Base-by-base conservation (phyloP, 83 land plant genomes). In the Thuja plicata region DNA sequence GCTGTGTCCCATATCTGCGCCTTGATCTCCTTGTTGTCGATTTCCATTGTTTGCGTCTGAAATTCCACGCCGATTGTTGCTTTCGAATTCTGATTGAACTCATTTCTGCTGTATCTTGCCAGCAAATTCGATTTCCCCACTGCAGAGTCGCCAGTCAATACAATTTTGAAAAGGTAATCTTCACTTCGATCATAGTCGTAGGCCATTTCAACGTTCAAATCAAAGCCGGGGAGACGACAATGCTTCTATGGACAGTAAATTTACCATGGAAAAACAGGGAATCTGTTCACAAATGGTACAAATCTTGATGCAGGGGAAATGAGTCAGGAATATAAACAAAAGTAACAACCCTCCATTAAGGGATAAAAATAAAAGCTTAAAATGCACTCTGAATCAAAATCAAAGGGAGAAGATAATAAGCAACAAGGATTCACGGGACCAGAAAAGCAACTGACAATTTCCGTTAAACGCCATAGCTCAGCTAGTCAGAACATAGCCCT, bases 1-100 rank as follows among this genome's bases (percentile, higher is more conserved):
- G 96, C 94, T 8, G 96, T 95, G 74, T 95, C 96, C 96, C 96
- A 93, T 76, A 95, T 93, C 92, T 95, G 94, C 17, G 94, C 96
- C 87, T 93, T 95, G n/a, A 95, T 76, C 90, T 94, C 96, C 90
- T 93, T 95, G 34, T 94, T 94, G 88, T 94, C 90, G 3, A 95
- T 95, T 54, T 91, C 88, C 86, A 95, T 88, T 82, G 90, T 95
- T 55, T 95, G 95, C 50, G 95, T 93, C 60, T 95, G 96, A 86
- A 95, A 95, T 89, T 95, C 96, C 15, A 93, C 95, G 77, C 96
- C 95, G 32, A 93, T 93, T 17, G 96, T 95, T 32, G 95, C 92
- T 54, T 95, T 95, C 5, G 94, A 95, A 85, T 92, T 95, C n/a
- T 92, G 93, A 89, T 92, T 89, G 86, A 95, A 95, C 87, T 95